Conservation (phyloP, 331 rosid genomes). For the Malus hybrid region DNA sequence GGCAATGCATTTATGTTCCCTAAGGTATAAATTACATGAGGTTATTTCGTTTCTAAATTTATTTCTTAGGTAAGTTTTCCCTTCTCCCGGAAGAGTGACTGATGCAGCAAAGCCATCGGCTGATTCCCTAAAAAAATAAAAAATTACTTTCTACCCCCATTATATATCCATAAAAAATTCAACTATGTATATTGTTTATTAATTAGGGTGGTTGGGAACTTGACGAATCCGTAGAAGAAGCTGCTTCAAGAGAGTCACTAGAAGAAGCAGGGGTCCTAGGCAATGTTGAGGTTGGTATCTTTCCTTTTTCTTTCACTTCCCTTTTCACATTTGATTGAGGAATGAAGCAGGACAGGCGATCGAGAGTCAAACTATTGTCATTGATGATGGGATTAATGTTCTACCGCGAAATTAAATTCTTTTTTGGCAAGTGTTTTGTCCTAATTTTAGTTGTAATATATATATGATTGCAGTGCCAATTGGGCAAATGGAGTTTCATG, state of each 20-base stretch:
- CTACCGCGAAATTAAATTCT: background rate
- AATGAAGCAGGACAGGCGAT: too few species aligned
- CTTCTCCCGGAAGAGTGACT: too few species aligned
- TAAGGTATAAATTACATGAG: slow-evolving; percentile 37
- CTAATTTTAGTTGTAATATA: background rate
- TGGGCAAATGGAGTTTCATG: slow-evolving; percentile 89
- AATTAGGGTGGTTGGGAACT: slow-evolving; percentile 96
- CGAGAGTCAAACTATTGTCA: too few species aligned
- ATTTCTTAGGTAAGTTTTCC: too few species aligned
- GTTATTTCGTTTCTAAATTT: too few species aligned
- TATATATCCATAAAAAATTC: background rate
- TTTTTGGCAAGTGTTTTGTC: background rate
- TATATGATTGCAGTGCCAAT: slow-evolving; percentile 39
- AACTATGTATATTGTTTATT: background rate
- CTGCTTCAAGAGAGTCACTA: slow-evolving; percentile 83
- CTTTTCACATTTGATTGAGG: background rate
- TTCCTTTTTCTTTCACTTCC: background rate
- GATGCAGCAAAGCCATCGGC: too few species aligned
- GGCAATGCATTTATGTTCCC: slow-evolving; percentile 78
- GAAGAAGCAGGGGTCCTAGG: slow-evolving; percentile 97
- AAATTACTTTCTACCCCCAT: background rate
- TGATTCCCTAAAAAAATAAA: too few species aligned
- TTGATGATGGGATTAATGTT: background rate
- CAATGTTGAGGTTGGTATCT: slow-evolving; percentile 55
- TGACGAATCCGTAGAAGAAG: slow-evolving; percentile 88